A percentile compares a stretch with the other conserved stretches of the same genome.
Conservation (phyloP, 1,139 yeast genomes). For the Blastobotrys niveus region DNA sequence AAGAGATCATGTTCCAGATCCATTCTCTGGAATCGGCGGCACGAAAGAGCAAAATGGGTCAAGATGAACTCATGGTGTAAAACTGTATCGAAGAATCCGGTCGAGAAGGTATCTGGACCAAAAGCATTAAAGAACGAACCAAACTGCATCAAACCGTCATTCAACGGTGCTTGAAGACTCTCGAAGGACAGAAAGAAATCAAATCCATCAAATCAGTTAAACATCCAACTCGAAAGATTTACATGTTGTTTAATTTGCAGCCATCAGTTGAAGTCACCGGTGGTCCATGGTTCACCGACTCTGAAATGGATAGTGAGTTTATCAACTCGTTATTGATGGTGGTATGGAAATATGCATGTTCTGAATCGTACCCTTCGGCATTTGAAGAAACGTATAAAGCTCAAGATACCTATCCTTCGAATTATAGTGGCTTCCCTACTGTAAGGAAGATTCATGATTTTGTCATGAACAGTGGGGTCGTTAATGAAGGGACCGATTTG, state of each 20-base stretch:
- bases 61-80: slow-evolving; percentile 89
- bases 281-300: slow-evolving; percentile 98
- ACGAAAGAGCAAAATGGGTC: slow-evolving; percentile 59
- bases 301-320: slow-evolving; percentile 90
- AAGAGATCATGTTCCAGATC: slow-evolving; percentile 67
- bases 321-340: slow-evolving; percentile 78
- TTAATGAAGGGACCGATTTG: slow-evolving; percentile 68
- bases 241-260: slow-evolving; percentile 87
- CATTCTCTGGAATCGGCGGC: slow-evolving; percentile 36
- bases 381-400: slow-evolving; percentile 19
- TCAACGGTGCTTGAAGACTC: slow-evolving; percentile 70
- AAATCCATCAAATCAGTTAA: slow-evolving; percentile 89
- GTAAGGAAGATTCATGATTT: slow-evolving; percentile 69
- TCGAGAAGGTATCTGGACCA: slow-evolving; percentile 92
- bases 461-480: slow-evolving; percentile 63
- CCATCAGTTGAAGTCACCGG: slow-evolving; percentile 97
- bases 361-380: slow-evolving; percentile 69
- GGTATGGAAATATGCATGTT: slow-evolving; percentile 80
- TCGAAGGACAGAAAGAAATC: slow-evolving; percentile 80
- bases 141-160: slow-evolving; percentile 93
- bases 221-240: slow-evolving; percentile 93
- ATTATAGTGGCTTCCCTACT: slow-evolving; percentile 59
- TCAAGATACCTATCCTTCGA: slow-evolving; percentile 45
- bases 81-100: slow-evolving; percentile 89
- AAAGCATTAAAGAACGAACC: slow-evolving; percentile 83